Conservation (phyloP, 1,139 yeast species). For the Sugiyamaella grinbergsii region DNA sequence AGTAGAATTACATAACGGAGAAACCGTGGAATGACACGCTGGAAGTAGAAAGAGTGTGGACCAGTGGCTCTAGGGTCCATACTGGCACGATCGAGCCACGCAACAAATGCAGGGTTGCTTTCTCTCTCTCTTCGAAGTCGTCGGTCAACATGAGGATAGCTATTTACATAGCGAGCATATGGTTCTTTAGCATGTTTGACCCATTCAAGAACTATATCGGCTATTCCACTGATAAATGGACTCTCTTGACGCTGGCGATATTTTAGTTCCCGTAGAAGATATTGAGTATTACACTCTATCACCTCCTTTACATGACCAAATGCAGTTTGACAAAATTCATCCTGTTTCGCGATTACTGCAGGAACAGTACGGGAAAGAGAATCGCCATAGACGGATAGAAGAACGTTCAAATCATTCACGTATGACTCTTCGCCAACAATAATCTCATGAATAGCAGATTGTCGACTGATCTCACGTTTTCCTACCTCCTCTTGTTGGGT, state of each 20-base stretch:
- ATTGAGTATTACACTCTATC: constrained; percentile 58
- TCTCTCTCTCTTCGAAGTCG: constrained; percentile 44
- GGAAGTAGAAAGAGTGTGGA: constrained; percentile 64
- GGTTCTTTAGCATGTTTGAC: constrained; percentile 57
- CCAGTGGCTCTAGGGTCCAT: constrained; percentile 51
- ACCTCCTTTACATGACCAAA: constrained; percentile 64
- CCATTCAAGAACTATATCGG: constrained; percentile 69
- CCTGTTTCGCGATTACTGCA: constrained; percentile 51
- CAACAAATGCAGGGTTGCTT: constrained; percentile 51
- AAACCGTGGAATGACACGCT: constrained; percentile 74
- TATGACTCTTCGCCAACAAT: constrained; percentile 76
- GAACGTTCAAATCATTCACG: constrained; percentile 66
- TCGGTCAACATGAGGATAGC: constrained; percentile 42
- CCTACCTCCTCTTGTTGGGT: constrained; percentile 59
- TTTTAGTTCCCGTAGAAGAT: constrained; percentile 58
- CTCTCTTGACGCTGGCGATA: constrained; percentile 58
- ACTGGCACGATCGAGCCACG: constrained; percentile 53
- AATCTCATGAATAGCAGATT: constrained; percentile 76
- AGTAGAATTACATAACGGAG: constrained; percentile 72
- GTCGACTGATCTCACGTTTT: constrained; percentile 61
- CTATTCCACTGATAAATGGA: constrained; percentile 65
- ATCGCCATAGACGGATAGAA: constrained; percentile 59
- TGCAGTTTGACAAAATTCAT: constrained; percentile 61
- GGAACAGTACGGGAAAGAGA: constrained; percentile 43
- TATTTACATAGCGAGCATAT: constrained; percentile 59